Base-by-base conservation (phyloP, 257 asterid species). In the Asclepias syriaca region DNA sequence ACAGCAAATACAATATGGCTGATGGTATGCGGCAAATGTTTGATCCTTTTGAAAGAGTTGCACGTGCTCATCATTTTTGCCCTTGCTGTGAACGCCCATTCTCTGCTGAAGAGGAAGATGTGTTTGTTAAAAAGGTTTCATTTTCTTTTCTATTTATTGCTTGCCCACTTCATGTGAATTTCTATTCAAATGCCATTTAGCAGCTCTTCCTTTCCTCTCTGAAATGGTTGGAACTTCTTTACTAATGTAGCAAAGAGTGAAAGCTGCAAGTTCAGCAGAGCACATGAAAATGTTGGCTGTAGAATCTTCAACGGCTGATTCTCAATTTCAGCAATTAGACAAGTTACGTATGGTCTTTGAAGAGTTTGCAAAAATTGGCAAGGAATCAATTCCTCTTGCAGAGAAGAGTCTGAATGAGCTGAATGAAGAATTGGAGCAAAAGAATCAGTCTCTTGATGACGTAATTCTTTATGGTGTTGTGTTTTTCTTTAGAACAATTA, bases 71-170 rank as follows among this genome's bases (percentile, higher is more conserved):
- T 83, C 99, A 95, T 85, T 67, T 73, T 53, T 95, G 99, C 74
- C 99, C 99, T 71, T 86, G 95, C 85, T 95, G 99, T 81, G 93
- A 89, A 61, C 90, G 99, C 74, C 83, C 95, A 53, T 95, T 95
- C 84, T 88, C 99, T 61, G 79, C 90, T 61, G 82, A 75, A 72
- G 99, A 95, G 88, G 99, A 95, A 77, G 97, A 88, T 81, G 96
- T 85, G 65, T 95, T 95, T 81, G 90, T 95, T 80, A 86, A 85
- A 78, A 88, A 92, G 95, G 99, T 92, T 51, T 22, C 18, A 50
- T 68, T 67, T 66, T 8, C 61, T 71, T 57, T 57, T 21, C 32
- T 65, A 5, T 61, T 61, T 73, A 63, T 37, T 65, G 43, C 46
- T 68, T 59, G 46, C 22, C 39, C 12, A 27, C 50, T 54, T 71